These are phyloP conservation scores for Torulaspora gathmanii DNA, from an alignment of 805 yeast species.

Conservation along the genomic window DNA sequence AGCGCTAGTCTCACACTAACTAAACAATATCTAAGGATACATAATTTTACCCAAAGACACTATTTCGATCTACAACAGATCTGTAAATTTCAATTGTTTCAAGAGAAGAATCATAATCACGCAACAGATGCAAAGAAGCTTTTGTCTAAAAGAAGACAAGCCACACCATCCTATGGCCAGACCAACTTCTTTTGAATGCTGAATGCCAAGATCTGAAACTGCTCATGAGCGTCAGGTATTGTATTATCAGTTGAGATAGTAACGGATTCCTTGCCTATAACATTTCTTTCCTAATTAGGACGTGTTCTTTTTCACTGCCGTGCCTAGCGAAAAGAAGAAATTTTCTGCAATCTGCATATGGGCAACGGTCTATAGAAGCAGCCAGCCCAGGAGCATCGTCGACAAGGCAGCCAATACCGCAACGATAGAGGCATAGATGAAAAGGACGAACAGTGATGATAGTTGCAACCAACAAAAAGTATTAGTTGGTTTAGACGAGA, in stretches of 20 bases:
- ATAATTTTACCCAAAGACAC: constrained; percentile 2
- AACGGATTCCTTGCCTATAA: background rate
- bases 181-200: too few species aligned
- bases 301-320: background rate
- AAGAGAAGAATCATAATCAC: background rate
- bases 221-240: too few species aligned
- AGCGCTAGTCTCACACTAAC: constrained; percentile 10
- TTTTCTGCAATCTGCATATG: background rate
- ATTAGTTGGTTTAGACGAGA: constrained; percentile 9
- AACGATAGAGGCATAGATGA: background rate
- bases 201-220: too few species aligned
- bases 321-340: background rate
- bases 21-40: constrained; percentile 1
- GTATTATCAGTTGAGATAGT: background rate
- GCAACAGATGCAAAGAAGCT: too few species aligned
- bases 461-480: background rate
- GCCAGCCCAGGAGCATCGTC: background rate
- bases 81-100: background rate
- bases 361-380: too few species aligned
- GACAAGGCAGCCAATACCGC: background rate
- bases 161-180: too few species aligned
- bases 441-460: background rate
- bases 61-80: background rate
- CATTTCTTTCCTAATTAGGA: background rate
- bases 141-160: too few species aligned